Evolutionary conservation across 805 yeast genomes (phyloP).

Genomic region (Candida stauntonica): DNA sequence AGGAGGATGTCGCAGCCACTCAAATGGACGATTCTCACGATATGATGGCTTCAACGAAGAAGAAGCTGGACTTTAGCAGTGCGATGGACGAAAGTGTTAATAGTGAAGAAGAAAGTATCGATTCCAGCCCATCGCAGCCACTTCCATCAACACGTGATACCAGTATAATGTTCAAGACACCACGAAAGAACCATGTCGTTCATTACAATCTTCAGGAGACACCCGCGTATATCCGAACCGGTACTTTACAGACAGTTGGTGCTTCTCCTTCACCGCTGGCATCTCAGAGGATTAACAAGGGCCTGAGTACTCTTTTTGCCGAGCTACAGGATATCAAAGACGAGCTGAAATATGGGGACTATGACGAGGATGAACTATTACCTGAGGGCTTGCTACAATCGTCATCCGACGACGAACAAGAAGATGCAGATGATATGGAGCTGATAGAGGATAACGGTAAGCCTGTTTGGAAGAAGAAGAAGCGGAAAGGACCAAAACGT

Average conservation of each 20-base stretch:
- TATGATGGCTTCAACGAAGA: conserved; percentile 10
- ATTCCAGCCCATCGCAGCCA: conserved; percentile 3
- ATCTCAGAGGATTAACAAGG: conserved; percentile 26
- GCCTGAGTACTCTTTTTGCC: conserved; percentile 42
- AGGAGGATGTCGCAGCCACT: conserved; percentile 13
- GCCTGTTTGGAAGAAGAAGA: conserved; percentile 27
- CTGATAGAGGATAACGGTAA: conserved; percentile 13
- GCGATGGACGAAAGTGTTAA: conserved; percentile 8
- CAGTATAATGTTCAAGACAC: conserved; percentile 15
- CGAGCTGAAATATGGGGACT: conserved; percentile 25
- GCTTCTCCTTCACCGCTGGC: conserved; percentile 29
- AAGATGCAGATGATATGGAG: conserved; percentile 6
- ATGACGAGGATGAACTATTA: conserved; percentile 15
- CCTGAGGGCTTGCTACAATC: conserved; percentile 20
- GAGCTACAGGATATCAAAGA: conserved; percentile 39
- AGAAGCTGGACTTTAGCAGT: conserved; percentile 11
- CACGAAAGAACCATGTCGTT: conserved; percentile 12
- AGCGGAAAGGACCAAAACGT: conserved; percentile 27
- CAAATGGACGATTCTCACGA: neutral
- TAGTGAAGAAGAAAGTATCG: neutral
- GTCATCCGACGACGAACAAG: conserved; percentile 20
- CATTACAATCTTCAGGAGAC: conserved; percentile 26
- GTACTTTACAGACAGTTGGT: conserved; percentile 4
- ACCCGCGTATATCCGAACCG: conserved; percentile 39
- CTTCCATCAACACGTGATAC: too few species aligned